Base-by-base conservation (phyloP, 371 early-diverging fungal species). In the Mortierella sp. region DNA sequence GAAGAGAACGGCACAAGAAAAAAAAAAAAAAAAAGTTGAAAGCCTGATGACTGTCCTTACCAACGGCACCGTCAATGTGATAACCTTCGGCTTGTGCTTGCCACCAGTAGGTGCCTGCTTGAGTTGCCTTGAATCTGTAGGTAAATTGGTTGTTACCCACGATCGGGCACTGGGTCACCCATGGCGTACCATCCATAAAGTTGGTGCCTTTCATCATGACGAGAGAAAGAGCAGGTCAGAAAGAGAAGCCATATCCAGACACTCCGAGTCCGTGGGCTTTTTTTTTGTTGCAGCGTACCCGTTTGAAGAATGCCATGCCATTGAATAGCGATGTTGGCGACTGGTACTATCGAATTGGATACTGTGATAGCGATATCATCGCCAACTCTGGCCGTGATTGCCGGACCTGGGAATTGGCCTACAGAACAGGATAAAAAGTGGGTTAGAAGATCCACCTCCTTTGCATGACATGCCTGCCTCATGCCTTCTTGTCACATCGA, bases 91-190 rank as follows among this genome's bases (percentile, higher is more conserved):
- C 53, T 54, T 82, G 81, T 5, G 79, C 74, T 52, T 81, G 82
- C 78, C 78, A 83, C 81, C 81, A 82, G 54, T 72, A 82, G 19
- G 83, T 83, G 5, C 82, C 83, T 39, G 61, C 58, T 45, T 83
- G 83, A 9, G 73, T 57, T 1, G 71, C 60, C 0, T 63, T 73
- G 31, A 81, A 81, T 34, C 74, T 65, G 63, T 81, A 82, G 39
- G 59, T 61, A 26, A 71, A 81, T 12, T 61, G 54, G 12, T 59
- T 47, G 3, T 69, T 67, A 12, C 67, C 54, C 26, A 68, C 70
- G 45, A 83, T 81, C 12, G 80, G 54, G 50, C 72, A 74, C 60
- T 81, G 82, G 2, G 82, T 72, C 1, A 72, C 54, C 14, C 72
- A 66, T 18, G 53, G 16, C 0, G 64, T 62, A 7, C 76, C 80